Evolutionary conservation across 108 stramenopile species (phyloP).

Genomic region (Schizochytrium sp.): DNA sequence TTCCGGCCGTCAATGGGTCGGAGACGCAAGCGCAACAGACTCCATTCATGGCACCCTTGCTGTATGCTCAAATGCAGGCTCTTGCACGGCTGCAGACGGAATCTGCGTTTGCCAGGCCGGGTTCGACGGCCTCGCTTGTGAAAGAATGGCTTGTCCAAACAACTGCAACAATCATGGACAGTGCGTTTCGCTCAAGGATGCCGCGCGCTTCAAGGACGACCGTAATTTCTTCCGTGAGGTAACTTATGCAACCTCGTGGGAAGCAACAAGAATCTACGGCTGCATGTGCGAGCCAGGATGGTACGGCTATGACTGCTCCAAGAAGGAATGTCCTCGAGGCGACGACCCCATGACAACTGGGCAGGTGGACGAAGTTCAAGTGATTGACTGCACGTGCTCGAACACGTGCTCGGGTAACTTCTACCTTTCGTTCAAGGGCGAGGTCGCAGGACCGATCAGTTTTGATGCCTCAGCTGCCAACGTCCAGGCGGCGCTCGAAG

Average conservation of each 20-base stretch:
- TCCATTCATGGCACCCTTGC: conserved; percentile 27
- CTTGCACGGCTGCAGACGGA: conserved; percentile 32
- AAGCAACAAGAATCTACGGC: conserved; percentile 43
- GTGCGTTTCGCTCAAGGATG: conserved; percentile 31
- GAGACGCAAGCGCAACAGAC: conserved; percentile 16
- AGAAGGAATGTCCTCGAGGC: conserved; percentile 43
- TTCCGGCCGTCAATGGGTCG: not conserved
- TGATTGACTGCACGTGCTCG: conserved; percentile 30
- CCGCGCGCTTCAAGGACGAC: not conserved
- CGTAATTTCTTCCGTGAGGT: not conserved
- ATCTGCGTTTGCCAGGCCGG: conserved; percentile 40
- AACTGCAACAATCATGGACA: conserved; percentile 33
- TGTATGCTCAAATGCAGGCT: conserved; percentile 46
- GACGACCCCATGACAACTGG: conserved; percentile 50
- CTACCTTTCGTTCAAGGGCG: not conserved
- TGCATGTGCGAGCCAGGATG: conserved; percentile 54
- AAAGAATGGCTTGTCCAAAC: conserved; percentile 31
- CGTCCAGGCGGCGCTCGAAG: not conserved
- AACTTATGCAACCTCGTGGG: conserved; percentile 34
- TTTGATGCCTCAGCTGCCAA: not conserved
- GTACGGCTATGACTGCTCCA: conserved; percentile 48
- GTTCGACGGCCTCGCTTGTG: conserved; percentile 50
- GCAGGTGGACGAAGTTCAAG: conserved; percentile 39
- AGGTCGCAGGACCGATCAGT: not conserved
- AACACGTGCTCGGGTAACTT: not conserved